phyloP scores from a whole-genome alignment of 2,329 filamentous ascomycete genomes.

The Venturia effusa region DNA sequence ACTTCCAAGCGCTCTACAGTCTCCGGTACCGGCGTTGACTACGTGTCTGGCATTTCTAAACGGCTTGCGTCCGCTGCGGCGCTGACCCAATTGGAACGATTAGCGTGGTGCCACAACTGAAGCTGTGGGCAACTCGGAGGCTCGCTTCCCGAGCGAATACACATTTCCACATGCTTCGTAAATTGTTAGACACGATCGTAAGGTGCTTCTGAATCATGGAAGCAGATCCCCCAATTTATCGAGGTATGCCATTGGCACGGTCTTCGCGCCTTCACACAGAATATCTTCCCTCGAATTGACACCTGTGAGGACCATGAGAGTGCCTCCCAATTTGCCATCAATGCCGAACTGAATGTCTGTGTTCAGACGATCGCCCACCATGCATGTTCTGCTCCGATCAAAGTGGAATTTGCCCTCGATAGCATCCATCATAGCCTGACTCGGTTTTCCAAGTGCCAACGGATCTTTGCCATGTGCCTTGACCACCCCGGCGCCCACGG shows the following conservation, averaged over 20 bases:
- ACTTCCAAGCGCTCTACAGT: no score
- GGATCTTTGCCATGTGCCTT: conserved; percentile 55
- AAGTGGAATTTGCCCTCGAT: conserved; percentile 93
- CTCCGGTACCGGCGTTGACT: background rate
- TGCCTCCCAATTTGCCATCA: conserved; percentile 82
- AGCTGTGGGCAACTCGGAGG: no score
- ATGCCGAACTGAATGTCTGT: conserved; percentile 96
- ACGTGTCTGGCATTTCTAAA: background rate
- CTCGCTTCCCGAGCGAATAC: no score
- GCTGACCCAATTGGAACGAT: no score
- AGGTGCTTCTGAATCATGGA: background rate
- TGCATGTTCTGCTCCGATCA: conserved; percentile 74
- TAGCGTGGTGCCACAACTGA: no score
- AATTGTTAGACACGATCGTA: background rate
- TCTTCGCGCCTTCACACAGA: conserved; percentile 54
- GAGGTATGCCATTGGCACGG: conserved; percentile 72
- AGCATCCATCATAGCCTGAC: conserved; percentile 98
- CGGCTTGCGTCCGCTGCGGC: no score
- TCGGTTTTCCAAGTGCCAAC: conserved; percentile 80
- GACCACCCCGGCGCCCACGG: conserved; percentile 65
- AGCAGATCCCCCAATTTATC: conserved; percentile 72
- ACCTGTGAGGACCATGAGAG: conserved; percentile 80
- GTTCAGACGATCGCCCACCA: conserved; percentile 89
- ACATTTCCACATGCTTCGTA: no score
- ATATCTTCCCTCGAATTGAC: conserved; percentile 71